Evolutionary conservation across 208 protist species (phyloP), one percentile per base, ranked within the genome.

Genomic region (Leptomonas seymouri): DNA sequence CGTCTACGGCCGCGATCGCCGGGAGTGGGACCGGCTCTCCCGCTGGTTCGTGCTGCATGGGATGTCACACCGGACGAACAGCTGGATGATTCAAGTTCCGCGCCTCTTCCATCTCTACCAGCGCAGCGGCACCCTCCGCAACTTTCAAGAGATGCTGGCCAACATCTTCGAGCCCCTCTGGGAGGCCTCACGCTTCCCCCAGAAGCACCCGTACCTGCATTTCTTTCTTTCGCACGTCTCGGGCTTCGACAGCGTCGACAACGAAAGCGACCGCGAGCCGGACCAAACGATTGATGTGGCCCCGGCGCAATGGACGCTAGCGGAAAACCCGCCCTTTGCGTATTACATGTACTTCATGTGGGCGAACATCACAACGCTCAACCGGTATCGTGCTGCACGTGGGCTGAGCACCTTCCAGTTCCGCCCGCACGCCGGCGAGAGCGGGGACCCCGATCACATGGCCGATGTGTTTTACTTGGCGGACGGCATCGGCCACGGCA

Each of bases 141-240:
- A 57, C 70, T 99, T 99, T 73, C 75, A 86, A 34, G 81, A 99
- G 30, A 89, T 99, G 74, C 76, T 99, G 12, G 56, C 83, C 27
- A 98, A 98, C 88, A 89, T 99, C 28, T 99, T 99, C 81, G 58
- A 82, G 49, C 99, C 98, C 11, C 80, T 99, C n/a, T 99, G 99
- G 80, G 94, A 99, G 55, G 98, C 91, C 6, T 97, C 98, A 6
- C 50, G 90, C 27, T 66, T 98, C 71, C 99, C 99, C 5, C 66
- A 75, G 21, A 77, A 70, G 50, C 80, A 99, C 82, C 96, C 95
- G 11, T 90, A 98, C 56, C 71, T 99, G 12, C 78, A 97, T 73
- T 78, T 87, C 60, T 97, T 99, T 71, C 89, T 99, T 39, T 61
- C 89, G 54, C 91, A 98, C 76, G 79, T 99, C 16, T 93, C 88